Percentiles rank a stretch among this genome's conserved stretches.
Conservation (phyloP, 2,329 filamentous ascomycete genomes). For the Zymoseptoria crescenta region DNA sequence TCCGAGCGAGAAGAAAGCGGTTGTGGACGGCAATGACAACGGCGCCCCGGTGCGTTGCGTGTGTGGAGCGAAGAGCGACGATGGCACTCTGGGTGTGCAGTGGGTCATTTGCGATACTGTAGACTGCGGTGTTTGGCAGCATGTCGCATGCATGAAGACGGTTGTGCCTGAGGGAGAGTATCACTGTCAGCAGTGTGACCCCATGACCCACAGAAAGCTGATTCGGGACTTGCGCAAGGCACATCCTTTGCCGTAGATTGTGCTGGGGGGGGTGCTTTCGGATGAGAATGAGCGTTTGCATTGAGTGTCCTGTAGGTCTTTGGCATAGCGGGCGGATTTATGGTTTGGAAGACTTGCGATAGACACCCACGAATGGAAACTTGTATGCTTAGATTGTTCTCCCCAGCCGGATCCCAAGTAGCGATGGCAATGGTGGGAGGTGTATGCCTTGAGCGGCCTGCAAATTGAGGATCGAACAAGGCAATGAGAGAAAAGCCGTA, state of each 20-base stretch:
- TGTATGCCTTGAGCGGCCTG: background rate
- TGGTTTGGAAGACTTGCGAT: background rate
- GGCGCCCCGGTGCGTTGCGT: constrained; percentile 21
- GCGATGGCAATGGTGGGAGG: no score
- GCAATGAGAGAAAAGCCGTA: background rate
- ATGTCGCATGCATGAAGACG: constrained; percentile 19
- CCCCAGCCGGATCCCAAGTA: no score
- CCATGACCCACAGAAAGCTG: constrained; percentile 13
- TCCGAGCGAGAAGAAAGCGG: constrained; percentile 1
- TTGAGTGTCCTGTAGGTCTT: background rate
- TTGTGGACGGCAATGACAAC: background rate
- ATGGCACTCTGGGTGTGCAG: constrained; percentile 7
- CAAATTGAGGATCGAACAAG: background rate
- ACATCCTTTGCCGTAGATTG: background rate
- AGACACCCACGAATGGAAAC: background rate
- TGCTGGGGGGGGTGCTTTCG: background rate
- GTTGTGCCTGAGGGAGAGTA: constrained; percentile 12
- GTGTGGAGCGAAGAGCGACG: constrained; percentile 19
- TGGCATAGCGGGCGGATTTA: background rate
- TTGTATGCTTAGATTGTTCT: background rate
- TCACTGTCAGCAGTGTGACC: constrained; percentile 22
- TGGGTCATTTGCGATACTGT: constrained; percentile 20
- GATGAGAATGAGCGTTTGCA: background rate
- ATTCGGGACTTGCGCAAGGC: constrained; percentile 11
- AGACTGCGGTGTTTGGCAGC: constrained; percentile 25